Conservation (phyloP, 257 asterid genomes). For the Buddleja alternifolia region DNA sequence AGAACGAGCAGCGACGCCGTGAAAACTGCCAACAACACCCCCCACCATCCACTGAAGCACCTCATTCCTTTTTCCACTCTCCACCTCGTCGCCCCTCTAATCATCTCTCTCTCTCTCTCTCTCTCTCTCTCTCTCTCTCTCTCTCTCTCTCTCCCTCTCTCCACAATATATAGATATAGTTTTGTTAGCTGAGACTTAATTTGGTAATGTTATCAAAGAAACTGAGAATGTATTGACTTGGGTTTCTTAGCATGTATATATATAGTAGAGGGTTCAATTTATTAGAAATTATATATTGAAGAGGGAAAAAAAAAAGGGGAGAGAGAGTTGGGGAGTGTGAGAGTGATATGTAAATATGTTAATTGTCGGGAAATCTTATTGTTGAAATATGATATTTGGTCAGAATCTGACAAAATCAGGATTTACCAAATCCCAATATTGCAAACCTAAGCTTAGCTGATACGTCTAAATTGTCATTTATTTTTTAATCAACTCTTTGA, state of each 20-base stretch:
- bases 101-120: slow-evolving; percentile 4
- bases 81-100: slow-evolving; percentile 19
- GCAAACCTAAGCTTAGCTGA: background rate
- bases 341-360: slow-evolving; percentile 13
- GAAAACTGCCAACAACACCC: slow-evolving; percentile 38
- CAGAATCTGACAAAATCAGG: slow-evolving; percentile 51
- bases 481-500: background rate
- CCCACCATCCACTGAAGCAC: slow-evolving; percentile 43
- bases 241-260: background rate
- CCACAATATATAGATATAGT: no score
- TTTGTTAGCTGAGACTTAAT: no score
- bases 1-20: slow-evolving; percentile 41
- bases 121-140: no score
- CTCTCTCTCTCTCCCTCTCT: no score
- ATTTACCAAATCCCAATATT: slow-evolving; percentile 39
- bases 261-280: no score
- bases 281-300: slow-evolving; percentile 16
- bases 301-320: background rate
- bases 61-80: slow-evolving; percentile 24
- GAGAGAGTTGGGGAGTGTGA: slow-evolving; percentile 19
- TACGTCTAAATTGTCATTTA: background rate
- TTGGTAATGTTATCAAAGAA: no score
- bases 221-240: background rate
- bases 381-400: slow-evolving; percentile 18
- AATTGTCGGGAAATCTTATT: slow-evolving; percentile 38